Evolutionary conservation across 2,329 filamentous ascomycete genomes (phyloP).

Genomic region (Fusarium tanahbumbuense): DNA sequence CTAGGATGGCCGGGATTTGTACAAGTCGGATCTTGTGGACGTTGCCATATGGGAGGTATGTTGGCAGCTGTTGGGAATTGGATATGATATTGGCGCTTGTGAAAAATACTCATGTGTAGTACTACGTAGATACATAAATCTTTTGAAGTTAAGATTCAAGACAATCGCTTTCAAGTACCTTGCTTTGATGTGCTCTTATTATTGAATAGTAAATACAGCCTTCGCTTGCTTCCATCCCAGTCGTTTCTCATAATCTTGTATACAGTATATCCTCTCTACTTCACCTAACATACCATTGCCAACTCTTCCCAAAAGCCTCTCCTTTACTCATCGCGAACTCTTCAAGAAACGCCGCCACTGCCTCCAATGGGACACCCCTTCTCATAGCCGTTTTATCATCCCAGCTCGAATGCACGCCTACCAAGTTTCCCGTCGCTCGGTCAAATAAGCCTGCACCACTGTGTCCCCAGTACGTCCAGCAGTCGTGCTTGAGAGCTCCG

Average conservation of each 20-base stretch:
- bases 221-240: neutral
- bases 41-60: conserved; percentile 16
- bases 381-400: conserved; percentile 64
- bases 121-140: conserved; percentile 24
- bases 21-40: conserved; percentile 15
- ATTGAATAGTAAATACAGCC: neutral
- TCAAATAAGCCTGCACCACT: conserved; percentile 63
- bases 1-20: conserved; percentile 4
- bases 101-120: conserved; percentile 24
- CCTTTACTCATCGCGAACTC: conserved; percentile 35
- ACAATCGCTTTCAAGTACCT: neutral
- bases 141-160: conserved; percentile 19
- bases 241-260: neutral
- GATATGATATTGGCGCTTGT: conserved; percentile 26
- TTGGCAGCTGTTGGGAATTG: conserved; percentile 17
- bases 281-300: conserved; percentile 33
- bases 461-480: conserved; percentile 69
- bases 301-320: conserved; percentile 6
- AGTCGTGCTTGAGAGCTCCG: conserved; percentile 63
- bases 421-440: conserved; percentile 51
- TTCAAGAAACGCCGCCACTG: conserved; percentile 55
- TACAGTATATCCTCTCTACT: neutral
- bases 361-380: conserved; percentile 60
- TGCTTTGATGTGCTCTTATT: too few species aligned
- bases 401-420: conserved; percentile 66